Evolutionary conservation across 2,329 filamentous ascomycete genomes (phyloP), one percentile per base, ranked within the genome.

Genomic region (Sclerotiophoma versabilis): DNA sequence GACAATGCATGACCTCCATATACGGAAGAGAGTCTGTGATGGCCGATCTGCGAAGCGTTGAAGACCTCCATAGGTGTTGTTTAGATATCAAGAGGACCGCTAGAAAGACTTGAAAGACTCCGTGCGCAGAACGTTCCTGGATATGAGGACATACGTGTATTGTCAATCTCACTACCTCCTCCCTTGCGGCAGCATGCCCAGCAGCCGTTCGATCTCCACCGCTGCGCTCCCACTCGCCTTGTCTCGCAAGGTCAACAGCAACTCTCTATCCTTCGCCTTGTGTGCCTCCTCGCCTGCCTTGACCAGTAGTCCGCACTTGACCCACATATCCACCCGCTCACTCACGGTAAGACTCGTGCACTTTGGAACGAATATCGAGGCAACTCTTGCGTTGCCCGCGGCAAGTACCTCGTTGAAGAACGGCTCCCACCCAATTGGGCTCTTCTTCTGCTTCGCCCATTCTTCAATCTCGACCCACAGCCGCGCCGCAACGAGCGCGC

Each of bases 391-490:
- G 71, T 98, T 98, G 38, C 95, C 95, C 1, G 95, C 95, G 39
- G 89, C 87, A 0, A 98, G 80, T 23, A 91, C 87, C 66, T 96
- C 89, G 70, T 95, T 96, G 80, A 91, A 97, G 77, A 96, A 99
- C 0, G 93, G 92, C 87, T 96, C 92, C 95, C 95, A 99, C 10
- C 93, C 93, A 71, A 99, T 98, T 0, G 93, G 91, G 54, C 90
- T 95, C 75, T 93, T 96, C 70, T 90, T 84, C 32, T 75, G 85
- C 69, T 88, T 90, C 29, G 86, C 84, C 64, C 92, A 84, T 64
- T 97, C 93, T 73, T 98, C 93, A 53, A 99, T 84, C 73, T 97
- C 93, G 45, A 85, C 87, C 92, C 93, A 99, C 70, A 96, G 91
- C 49, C 95, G 84, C 72, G 92, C 92, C 14, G 91, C 90, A 2